A percentile compares a stretch with the other conserved stretches of the same genome.
These are phyloP conservation scores for Amphichorda felina DNA, from an alignment of 2,329 filamentous ascomycete species.

Conservation along the genomic window DNA sequence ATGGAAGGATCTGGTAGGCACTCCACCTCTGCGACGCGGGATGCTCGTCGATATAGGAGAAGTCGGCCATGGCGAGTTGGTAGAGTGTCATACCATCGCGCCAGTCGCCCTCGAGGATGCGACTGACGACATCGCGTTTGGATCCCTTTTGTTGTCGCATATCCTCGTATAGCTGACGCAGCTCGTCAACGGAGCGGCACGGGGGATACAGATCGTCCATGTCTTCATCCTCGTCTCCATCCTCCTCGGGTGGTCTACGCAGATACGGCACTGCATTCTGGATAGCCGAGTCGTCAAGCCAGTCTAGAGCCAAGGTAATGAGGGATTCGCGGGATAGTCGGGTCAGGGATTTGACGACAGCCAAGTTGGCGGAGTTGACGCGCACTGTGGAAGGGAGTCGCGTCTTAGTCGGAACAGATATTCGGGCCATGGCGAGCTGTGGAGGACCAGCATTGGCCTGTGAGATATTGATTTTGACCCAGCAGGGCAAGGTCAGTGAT, in stretches of 20 bases:
- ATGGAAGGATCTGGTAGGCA: constrained; percentile 44
- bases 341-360: constrained; percentile 53
- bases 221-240: constrained; percentile 42
- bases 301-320: constrained; percentile 60
- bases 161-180: constrained; percentile 52
- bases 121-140: constrained; percentile 50
- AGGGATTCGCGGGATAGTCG: constrained; percentile 63
- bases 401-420: constrained; percentile 59
- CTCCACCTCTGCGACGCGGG: constrained; percentile 53
- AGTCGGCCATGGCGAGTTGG: constrained; percentile 57
- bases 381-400: constrained; percentile 61
- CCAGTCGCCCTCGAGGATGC: constrained; percentile 59
- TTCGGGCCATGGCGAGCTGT: constrained; percentile 16
- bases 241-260: constrained; percentile 18
- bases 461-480: neutral
- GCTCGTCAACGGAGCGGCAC: constrained; percentile 49
- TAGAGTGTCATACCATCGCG: constrained; percentile 51
- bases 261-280: constrained; percentile 33
- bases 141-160: constrained; percentile 49
- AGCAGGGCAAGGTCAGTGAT: neutral
- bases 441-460: too few species aligned
- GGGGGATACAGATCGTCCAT: constrained; percentile 58
- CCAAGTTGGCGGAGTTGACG: constrained; percentile 51
- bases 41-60: constrained; percentile 54
- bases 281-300: constrained; percentile 59